phyloP scores from a whole-genome alignment of 495 filamentous ascomycete species.

The Xylaria sp. region DNA sequence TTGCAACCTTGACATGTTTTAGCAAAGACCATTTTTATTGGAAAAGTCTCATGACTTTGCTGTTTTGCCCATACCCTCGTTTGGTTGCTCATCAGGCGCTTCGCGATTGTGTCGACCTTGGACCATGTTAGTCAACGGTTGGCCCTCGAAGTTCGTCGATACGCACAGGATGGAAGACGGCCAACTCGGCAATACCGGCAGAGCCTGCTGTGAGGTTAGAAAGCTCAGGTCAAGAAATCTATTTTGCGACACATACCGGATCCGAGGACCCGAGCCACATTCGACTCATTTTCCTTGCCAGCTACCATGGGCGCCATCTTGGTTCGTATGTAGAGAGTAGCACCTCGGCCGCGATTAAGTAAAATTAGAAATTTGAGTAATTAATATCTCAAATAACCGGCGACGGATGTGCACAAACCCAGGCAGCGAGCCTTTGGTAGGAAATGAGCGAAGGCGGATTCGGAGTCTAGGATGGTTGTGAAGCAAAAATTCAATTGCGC shows the following conservation, averaged over 20 bases:
- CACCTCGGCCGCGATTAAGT: background rate
- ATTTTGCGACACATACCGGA: constrained; percentile 70
- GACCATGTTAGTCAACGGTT: constrained; percentile 39
- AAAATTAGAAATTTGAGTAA: background rate
- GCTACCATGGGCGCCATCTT: constrained; percentile 56
- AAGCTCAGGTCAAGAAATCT: constrained; percentile 4
- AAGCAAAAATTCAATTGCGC: constrained; percentile 27
- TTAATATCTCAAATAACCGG: background rate
- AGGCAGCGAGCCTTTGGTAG: constrained; percentile 5
- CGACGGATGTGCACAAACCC: background rate
- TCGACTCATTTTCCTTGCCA: constrained; percentile 85
- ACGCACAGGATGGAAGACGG: constrained; percentile 94
- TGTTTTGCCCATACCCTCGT: constrained; percentile 61
- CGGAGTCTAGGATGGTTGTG: constrained; percentile 9
- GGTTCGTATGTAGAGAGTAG: constrained; percentile 14
- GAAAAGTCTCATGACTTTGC: background rate
- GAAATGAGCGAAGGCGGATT: constrained; percentile 10
- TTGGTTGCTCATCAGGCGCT: constrained; percentile 99
- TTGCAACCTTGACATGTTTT: constrained; percentile 61
- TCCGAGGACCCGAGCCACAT: constrained; percentile 83
- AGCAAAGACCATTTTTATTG: constrained; percentile 32
- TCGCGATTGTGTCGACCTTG: constrained; percentile 96
- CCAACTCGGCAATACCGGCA: constrained; percentile 94
- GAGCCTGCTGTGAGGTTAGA: constrained; percentile 62
- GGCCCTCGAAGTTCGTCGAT: constrained; percentile 30